Conservation (phyloP, 257 asterid species). For the Scutellaria minor region DNA sequence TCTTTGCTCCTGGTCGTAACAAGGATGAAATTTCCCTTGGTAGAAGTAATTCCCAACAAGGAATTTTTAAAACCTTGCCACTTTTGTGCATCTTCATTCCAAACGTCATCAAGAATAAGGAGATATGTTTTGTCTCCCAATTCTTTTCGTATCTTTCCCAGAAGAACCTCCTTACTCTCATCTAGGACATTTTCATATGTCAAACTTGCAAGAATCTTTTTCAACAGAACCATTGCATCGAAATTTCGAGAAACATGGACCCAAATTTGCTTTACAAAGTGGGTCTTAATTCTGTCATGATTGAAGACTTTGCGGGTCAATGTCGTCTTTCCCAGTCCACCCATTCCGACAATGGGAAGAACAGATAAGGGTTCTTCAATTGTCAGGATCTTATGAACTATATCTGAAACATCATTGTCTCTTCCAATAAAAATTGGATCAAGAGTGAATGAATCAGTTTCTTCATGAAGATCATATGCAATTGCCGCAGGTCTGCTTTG, state of each 20-base stretch:
- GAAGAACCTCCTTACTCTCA: neutral
- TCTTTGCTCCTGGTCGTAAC: slow-evolving; percentile 22
- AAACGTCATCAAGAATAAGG: no score
- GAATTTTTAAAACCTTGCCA: no score
- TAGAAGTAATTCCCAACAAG: neutral
- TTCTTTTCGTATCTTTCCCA: no score
- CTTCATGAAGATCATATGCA: neutral
- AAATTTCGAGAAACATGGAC: neutral
- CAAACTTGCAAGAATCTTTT: neutral
- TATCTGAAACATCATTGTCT: neutral
- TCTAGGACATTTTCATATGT: neutral
- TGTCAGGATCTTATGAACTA: neutral
- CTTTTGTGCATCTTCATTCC: no score
- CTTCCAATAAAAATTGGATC: neutral
- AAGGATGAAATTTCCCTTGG: slow-evolving; percentile 25
- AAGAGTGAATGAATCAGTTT: no score
- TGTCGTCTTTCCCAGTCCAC: neutral
- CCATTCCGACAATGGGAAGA: neutral
- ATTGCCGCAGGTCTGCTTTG: neutral
- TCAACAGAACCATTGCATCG: neutral
- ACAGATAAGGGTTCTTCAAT: no score
- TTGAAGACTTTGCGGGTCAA: neutral
- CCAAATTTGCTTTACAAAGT: neutral
- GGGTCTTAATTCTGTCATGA: neutral
- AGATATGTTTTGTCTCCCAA: no score